A percentile compares a stretch with the other conserved stretches of the same genome.
Conservation (phyloP, 2,329 filamentous ascomycete species). For the Xylaria sp. region DNA sequence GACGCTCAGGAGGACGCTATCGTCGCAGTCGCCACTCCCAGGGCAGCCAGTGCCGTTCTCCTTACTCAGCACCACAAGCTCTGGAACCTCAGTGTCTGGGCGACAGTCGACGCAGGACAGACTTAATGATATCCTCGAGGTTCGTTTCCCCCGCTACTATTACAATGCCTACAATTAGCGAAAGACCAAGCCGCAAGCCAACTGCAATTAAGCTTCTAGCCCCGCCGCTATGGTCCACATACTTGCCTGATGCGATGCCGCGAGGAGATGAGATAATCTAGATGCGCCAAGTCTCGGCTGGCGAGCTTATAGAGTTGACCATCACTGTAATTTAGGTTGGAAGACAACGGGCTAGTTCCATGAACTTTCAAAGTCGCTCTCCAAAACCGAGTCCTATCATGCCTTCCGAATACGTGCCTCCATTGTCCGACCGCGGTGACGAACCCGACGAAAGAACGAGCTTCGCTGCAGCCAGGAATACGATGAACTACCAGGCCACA, state of each 20-base stretch:
- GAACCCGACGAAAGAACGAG: constrained; percentile 56
- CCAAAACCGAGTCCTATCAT: constrained; percentile 39
- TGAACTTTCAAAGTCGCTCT: constrained; percentile 45
- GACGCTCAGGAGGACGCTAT: constrained; percentile 29
- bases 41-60: constrained; percentile 20
- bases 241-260: neutral
- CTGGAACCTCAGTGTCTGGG: constrained; percentile 24
- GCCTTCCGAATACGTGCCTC: constrained; percentile 35
- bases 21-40: constrained; percentile 34
- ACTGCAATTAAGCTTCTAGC: constrained; percentile 16
- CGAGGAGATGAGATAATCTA: neutral
- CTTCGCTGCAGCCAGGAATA: constrained; percentile 51
- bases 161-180: constrained; percentile 7
- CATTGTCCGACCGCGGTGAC: constrained; percentile 30
- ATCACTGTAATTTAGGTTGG: constrained; percentile 49
- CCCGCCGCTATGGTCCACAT: constrained; percentile 15
- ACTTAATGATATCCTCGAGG: constrained; percentile 60
- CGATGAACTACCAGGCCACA: constrained; percentile 55
- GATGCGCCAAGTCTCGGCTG: neutral
- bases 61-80: constrained; percentile 20
- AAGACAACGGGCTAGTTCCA: constrained; percentile 56
- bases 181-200: constrained; percentile 13
- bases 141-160: constrained; percentile 44
- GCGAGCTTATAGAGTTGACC: constrained; percentile 8
- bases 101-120: constrained; percentile 53